Percentiles rank a stretch among this genome's conserved stretches.
These are phyloP conservation scores for Aspergillus carlsbadensis DNA, from an alignment of 495 filamentous ascomycete genomes.

Conservation along the genomic window DNA sequence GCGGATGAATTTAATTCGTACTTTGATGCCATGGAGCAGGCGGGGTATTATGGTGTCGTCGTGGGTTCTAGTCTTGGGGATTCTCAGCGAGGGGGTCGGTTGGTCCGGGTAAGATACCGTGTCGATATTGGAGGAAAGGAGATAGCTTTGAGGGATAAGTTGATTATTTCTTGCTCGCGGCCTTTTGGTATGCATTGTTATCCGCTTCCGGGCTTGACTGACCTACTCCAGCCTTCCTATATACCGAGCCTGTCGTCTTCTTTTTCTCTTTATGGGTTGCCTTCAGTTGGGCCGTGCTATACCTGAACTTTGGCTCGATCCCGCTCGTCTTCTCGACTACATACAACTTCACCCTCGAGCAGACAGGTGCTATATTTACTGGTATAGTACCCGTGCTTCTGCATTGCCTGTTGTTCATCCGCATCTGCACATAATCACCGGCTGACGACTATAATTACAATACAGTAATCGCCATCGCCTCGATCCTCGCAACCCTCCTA, in stretches of 20 bases:
- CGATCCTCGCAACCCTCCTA: conserved; percentile 67
- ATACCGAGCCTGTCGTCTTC: conserved; percentile 91
- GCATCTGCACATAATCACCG: too few species aligned
- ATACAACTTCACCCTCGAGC: conserved; percentile 65
- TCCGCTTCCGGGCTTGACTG: background rate
- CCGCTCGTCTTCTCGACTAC: conserved; percentile 72
- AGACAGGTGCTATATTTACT: conserved; percentile 70
- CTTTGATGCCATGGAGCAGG: conserved; percentile 68
- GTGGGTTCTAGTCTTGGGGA: background rate
- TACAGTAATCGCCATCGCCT: conserved; percentile 65
- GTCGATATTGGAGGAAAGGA: conserved; percentile 81
- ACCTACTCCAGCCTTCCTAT: conserved; percentile 57
- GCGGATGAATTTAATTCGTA: conserved; percentile 71
- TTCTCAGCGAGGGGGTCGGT: conserved; percentile 35
- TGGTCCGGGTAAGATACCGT: conserved; percentile 74
- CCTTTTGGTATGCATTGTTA: conserved; percentile 61
- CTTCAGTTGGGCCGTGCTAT: conserved; percentile 88
- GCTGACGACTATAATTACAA: too few species aligned
- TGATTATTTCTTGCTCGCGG: conserved; percentile 67
- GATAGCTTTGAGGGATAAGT: conserved; percentile 64
- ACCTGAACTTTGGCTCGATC: conserved; percentile 75
- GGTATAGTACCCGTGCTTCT: too few species aligned
- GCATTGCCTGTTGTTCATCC: too few species aligned
- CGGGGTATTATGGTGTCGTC: conserved; percentile 64
- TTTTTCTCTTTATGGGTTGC: conserved; percentile 89